These are phyloP conservation scores for Dryadomyces quercus-mongolicae DNA, from an alignment of 2,329 filamentous ascomycete species.

Conservation along the genomic window DNA sequence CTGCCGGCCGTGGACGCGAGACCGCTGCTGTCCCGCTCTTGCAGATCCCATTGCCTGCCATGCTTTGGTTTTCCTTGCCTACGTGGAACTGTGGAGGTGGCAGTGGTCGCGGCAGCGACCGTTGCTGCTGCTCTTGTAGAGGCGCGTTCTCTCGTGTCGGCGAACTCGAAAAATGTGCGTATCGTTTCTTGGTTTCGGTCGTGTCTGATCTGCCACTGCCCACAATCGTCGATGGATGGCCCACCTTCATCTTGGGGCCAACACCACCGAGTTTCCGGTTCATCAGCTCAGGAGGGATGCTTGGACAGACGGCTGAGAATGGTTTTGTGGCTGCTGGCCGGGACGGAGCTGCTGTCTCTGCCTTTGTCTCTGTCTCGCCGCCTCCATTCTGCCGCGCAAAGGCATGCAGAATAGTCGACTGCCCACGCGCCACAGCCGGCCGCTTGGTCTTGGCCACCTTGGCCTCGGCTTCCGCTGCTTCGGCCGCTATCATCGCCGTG, in stretches of 20 bases:
- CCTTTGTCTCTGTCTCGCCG: background rate
- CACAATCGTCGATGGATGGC: background rate
- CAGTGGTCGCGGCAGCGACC: background rate
- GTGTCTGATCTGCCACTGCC: conserved; percentile 5
- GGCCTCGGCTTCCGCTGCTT: conserved; percentile 9
- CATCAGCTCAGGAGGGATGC: conserved; percentile 21
- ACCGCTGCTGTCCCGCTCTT: background rate
- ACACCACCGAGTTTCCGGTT: conserved; percentile 29
- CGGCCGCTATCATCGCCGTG: conserved; percentile 23
- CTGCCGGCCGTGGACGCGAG: conserved; percentile 22
- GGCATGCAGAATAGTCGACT: conserved; percentile 5
- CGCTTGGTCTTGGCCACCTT: background rate
- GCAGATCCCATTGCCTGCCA: background rate
- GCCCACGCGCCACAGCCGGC: conserved; percentile 4
- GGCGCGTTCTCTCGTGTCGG: conserved; percentile 19
- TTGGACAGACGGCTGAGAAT: no score
- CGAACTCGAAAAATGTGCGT: conserved; percentile 48
- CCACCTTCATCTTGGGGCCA: conserved; percentile 16
- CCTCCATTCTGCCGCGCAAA: background rate
- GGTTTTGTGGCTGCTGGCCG: no score
- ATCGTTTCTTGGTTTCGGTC: conserved; percentile 26
- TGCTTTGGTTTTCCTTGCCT: background rate
- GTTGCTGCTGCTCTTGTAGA: background rate
- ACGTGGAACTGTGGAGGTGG: background rate
- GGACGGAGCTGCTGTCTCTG: no score